Conservation (phyloP, 176 grass and related monocot species). For the Oryza meridionalis region DNA sequence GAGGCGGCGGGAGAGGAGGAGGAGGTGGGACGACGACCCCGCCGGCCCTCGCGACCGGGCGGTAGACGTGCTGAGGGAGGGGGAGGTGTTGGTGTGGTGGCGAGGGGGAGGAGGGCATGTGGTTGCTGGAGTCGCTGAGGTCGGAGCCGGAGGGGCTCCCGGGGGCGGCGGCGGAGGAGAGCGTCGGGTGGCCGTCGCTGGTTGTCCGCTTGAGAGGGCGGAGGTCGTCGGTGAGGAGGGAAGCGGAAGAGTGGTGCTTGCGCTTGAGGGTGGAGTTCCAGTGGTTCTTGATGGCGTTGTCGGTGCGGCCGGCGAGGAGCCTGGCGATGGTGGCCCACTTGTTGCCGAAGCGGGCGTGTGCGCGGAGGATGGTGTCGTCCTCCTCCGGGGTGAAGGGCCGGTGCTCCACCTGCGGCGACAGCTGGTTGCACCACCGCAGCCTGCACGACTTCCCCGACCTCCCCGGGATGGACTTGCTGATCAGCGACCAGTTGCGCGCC, state of each 20-base stretch:
- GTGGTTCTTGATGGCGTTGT: conserved; percentile 99
- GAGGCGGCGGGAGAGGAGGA: conserved; percentile 21
- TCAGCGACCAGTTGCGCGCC: conserved; percentile 88
- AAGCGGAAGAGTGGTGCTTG: conserved; percentile 19
- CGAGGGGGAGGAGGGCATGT: conserved; percentile 36
- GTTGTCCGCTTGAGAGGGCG: conserved; percentile 70
- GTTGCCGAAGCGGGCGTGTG: conserved; percentile 76
- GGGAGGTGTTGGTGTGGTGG: background rate
- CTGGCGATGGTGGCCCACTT: conserved; percentile 97
- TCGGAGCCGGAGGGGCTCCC: conserved; percentile 71
- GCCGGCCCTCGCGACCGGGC: conserved; percentile 53
- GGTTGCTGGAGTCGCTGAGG: conserved; percentile 69
- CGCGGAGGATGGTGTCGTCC: conserved; percentile 87
- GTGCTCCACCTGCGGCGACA: conserved; percentile 92
- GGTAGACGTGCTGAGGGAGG: conserved; percentile 55
- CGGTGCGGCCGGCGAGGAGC: conserved; percentile 77
- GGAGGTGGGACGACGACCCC: conserved; percentile 62
- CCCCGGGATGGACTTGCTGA: conserved; percentile 81
- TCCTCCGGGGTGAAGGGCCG: conserved; percentile 82
- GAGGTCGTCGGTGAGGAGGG: background rate
- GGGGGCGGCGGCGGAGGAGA: conserved; percentile 56
- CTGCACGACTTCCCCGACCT: conserved; percentile 88
- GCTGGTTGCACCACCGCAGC: conserved; percentile 94
- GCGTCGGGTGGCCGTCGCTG: conserved; percentile 54
- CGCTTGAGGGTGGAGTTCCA: conserved; percentile 98